Evolutionary conservation across 1,139 yeast genomes (phyloP), one percentile per base, ranked within the genome.

Genomic region (Hemisphaericaspora xylofermentans): DNA sequence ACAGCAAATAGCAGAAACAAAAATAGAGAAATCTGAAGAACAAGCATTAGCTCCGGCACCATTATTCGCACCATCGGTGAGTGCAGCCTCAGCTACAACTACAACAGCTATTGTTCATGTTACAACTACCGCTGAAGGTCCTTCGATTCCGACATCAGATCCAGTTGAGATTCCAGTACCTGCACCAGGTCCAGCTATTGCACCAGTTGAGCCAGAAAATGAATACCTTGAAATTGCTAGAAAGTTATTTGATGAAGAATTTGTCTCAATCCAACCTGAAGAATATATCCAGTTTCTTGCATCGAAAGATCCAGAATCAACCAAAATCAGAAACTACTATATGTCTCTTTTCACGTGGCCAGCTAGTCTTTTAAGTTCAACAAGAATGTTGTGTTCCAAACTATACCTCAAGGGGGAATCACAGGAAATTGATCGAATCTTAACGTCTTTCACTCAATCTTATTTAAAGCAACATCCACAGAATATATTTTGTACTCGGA

Each of bases 351-450:
- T 76, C 55, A 51, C 60, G 35, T 78, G 82, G 82, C 66, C 72
- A 44, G 50, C 67, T 6, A 74, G 75, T 45, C 58, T 83, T 35
- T 61, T 86, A 44, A 64, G 63, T 4, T 69, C 89, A 1, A 69
- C 88, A 14, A 66, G 93, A 31, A 62, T 63, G 39, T 64, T 88
- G 34, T 87, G 95, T 50, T 71, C 78, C 22, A 77, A 73, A 49
- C 58, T 88, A 21, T 85, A 84, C 58, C 71, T 88, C 53, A 82
- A 81, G 53, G 96, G 95, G 2, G 96, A 88, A 59, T 81, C 94
- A 1, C 94, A 86, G 52, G 88, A 84, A 53, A 78, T 88, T 44
- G 96, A 88, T 61, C 72, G 88, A 36, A 75, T 88, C 17, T 64
- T 88, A 44, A 83, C 84, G 33, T 71, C 84, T 1, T 83, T 87